A percentile compares a stretch with the other conserved stretches of the same genome.
phyloP scores from a whole-genome alignment of 768 basidiomycete genomes.

The Tulasnella sp. region DNA sequence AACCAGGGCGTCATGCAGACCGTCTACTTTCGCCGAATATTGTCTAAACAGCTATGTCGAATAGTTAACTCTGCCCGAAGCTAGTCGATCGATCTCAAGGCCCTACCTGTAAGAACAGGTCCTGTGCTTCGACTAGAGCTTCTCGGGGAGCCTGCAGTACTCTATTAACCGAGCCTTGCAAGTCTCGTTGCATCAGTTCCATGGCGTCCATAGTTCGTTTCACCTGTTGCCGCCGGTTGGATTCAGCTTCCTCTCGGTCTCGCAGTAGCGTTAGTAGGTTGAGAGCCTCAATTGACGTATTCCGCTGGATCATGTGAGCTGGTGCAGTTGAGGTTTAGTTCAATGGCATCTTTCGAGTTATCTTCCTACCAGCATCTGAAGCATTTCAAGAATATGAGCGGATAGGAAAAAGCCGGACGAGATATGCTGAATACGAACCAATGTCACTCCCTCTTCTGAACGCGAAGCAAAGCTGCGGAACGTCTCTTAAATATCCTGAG shows the following conservation, averaged over 20 bases:
- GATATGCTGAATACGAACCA: constrained; percentile 42
- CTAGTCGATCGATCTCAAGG: neutral
- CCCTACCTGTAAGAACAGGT: neutral
- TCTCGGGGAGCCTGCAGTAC: neutral
- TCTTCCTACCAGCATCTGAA: constrained; percentile 59
- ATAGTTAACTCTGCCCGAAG: neutral
- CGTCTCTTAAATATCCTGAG: constrained; percentile 75
- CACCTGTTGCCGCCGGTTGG: neutral
- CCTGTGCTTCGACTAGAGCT: neutral
- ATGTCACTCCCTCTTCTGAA: constrained; percentile 72
- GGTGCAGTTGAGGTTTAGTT: constrained; percentile 45
- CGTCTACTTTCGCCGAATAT: neutral
- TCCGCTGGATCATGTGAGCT: neutral
- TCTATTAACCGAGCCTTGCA: neutral
- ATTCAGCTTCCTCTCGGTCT: neutral
- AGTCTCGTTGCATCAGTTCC: neutral
- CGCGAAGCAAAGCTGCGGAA: constrained; percentile 71
- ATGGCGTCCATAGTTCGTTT: neutral
- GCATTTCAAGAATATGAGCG: neutral
- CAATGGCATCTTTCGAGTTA: constrained; percentile 63
- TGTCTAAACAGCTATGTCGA: neutral
- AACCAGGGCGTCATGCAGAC: neutral
- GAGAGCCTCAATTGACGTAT: neutral
- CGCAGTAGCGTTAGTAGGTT: neutral
- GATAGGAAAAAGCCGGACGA: constrained; percentile 10